Evolutionary conservation across 139 green algal species (phyloP), one percentile per base, ranked within the genome.

Genomic region (Astrephomene gubernaculifera): DNA sequence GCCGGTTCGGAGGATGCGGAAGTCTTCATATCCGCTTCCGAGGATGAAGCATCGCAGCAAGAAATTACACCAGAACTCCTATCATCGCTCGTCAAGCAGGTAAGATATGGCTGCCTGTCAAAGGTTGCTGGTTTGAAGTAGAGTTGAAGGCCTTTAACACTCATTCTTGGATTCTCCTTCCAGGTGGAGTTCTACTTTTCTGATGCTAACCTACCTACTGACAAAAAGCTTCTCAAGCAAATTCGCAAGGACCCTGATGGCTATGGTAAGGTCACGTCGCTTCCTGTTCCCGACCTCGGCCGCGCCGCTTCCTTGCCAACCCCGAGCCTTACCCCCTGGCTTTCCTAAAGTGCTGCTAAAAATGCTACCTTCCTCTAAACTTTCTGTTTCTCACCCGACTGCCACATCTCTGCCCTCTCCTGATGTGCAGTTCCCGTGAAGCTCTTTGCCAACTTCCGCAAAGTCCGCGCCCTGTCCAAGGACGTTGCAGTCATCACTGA

Each of bases 121-220:
- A 4, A 43, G 27, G 41, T 41, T 43, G 27, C 27, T 8, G 8
- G 41, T 29, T 12, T 61, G 25, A 61, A 35, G n/a, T n/a, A n/a
- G n/a, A n/a, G n/a, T n/a, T n/a, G n/a, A n/a, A n/a, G n/a, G n/a
- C n/a, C n/a, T n/a, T n/a, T n/a, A n/a, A n/a, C n/a, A n/a, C n/a
- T n/a, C n/a, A n/a, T n/a, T n/a, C n/a, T n/a, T n/a, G n/a, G n/a
- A n/a, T n/a, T n/a, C 57, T 14, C 57, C 22, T 27, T 29, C 21
- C 90, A 97, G 90, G 88, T 97, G 22, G 93, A 96, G 85, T 96
- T 95, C 44, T 97, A 97, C 76, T 96, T 96, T 78, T 90, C 83
- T 57, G 93, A 97, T 45, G 86, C 89, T n/a, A 97, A 95, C 83
- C 90, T 96, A 39, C 92, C 93, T 3, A 95, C 91, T 0, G 94